Evolutionary conservation across 441 rosid genomes (phyloP), one percentile per base, ranked within the genome.

Genomic region (Capsella rubella): DNA sequence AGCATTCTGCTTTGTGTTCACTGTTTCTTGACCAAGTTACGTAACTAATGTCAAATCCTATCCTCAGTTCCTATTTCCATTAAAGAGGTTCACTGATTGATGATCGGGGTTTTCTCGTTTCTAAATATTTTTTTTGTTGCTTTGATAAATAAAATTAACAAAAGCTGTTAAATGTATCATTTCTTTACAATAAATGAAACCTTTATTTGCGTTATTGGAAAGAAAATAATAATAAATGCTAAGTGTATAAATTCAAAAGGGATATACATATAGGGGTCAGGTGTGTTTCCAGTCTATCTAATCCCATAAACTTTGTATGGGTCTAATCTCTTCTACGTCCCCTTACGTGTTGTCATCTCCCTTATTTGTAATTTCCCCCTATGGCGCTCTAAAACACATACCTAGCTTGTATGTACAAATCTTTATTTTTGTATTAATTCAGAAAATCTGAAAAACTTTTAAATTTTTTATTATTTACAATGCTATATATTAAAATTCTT

Each of bases 21-120:
- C 79, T 76, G 71, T 69, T 75, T 40, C 45, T 27, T 60, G 50
- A 45, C 52, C 51, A 68, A 61, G 60, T 62, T 43, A 47, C 67
- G 52, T 37, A 37, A 58, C 15, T 11, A 0, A 37, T 37, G 47
- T 58, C 64, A 31, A 58, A 58, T 37, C 64, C 31, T 58, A 37
- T 18, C 37, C 21, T 18, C 9, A 37, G 29, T 18, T 49, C 18
- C 4, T 21, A 21, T 21, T 21, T 21, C 25, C 25, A 21, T 21
- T 21, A 1, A 21, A 21, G 25, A 21, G 25, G 25, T 21, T 21
- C 25, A 21, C 25, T 21, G 25, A 21, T 21, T 21, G 25, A 1
- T 21, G 25, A 21, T 21, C 25, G 25, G 25, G 40, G 11, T 37
- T 45, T 46, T 21, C 28, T 12, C 13, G 11, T 21, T 25, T 50